Evolutionary conservation across 2,329 filamentous ascomycete genomes (phyloP).

Genomic region (Cladophialophora psammophila): DNA sequence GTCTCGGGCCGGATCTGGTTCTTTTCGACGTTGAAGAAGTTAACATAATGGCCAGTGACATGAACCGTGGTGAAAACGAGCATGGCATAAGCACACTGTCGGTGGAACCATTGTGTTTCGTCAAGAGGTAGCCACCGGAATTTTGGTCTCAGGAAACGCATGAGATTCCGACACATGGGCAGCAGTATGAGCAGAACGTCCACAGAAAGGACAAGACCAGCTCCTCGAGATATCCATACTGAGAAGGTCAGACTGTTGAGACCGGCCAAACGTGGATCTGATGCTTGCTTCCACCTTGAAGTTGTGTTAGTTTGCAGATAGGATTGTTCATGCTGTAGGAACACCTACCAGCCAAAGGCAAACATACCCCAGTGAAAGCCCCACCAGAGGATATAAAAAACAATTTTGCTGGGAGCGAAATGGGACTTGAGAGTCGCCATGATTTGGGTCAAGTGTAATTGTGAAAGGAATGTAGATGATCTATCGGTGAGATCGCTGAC

Average conservation of each 20-base stretch:
- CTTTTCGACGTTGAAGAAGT: constrained; percentile 96
- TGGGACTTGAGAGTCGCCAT: constrained; percentile 39
- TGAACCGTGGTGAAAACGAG: constrained; percentile 83
- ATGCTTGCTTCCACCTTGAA: constrained; percentile 77
- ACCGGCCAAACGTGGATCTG: constrained; percentile 71
- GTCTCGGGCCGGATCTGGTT: constrained; percentile 79
- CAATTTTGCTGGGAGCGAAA: constrained; percentile 63
- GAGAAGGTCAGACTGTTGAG: constrained; percentile 86
- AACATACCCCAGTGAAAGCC: constrained; percentile 80
- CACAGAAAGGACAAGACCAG: constrained; percentile 82
- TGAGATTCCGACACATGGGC: constrained; percentile 91
- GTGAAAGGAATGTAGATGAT: constrained; percentile 7
- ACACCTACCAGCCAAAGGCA: constrained; percentile 78
- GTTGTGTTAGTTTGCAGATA: constrained; percentile 30
- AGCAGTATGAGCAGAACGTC: constrained; percentile 88
- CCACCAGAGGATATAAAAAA: constrained; percentile 86
- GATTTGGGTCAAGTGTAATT: constrained; percentile 5
- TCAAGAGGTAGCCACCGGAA: constrained; percentile 89
- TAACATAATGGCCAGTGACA: constrained; percentile 86
- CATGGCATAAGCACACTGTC: constrained; percentile 89
- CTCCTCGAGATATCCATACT: constrained; percentile 95
- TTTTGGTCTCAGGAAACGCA: constrained; percentile 85
- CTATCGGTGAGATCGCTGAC: background rate
- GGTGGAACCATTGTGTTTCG: constrained; percentile 95
- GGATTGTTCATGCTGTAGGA: constrained; percentile 34